Evolutionary conservation across 768 basidiomycete species (phyloP), one percentile per base, ranked within the genome.

Genomic region (Hypholoma sublateritium): DNA sequence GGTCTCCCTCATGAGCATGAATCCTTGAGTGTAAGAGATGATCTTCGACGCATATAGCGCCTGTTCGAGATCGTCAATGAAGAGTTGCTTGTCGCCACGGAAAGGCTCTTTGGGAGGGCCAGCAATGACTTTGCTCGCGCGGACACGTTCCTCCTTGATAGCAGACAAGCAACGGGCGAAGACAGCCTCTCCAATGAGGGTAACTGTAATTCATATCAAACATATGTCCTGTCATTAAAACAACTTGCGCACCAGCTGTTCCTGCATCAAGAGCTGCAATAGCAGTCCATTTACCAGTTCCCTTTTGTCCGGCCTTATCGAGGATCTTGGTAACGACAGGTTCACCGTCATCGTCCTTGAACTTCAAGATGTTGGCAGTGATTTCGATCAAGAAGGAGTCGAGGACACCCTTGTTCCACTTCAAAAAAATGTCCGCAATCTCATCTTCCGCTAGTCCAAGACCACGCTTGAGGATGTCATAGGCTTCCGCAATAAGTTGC

Each of bases 301-400:
- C 97, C 78, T 99, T 99, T 75, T 99, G 97, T 37, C 96, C 96
- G 58, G 97, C 97, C 68, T 90, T 72, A 74, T 99, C 97, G 63
- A 97, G 83, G 67, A 99, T 96, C 78, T 98, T 99, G 65, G 79
- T 80, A 61, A 99, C 87, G 63, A 98, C 84, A 48, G 94, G 91
- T 67, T 82, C 83, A 57, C 95, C 96, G 70, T 98, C 96, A 54
- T 93, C 90, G 67, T 98, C 97, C 71, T 95, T 94, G 83, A 92
- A 98, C 69, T 87, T 90, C 72, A 99, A 88, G 74, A 99, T 95
- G 73, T 98, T 93, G 67, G 91, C 83, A 57, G 97, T 97, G 74
- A 99, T 98, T 59, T 99, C 95, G 64, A 98, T 96, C 68, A 99
- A 82, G 92, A 97, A 99, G 41, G 97, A 98, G 79, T 99, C 96